These are phyloP conservation scores for Diplodia intermedia DNA, from an alignment of 2,329 filamentous ascomycete genomes.

Conservation along the genomic window DNA sequence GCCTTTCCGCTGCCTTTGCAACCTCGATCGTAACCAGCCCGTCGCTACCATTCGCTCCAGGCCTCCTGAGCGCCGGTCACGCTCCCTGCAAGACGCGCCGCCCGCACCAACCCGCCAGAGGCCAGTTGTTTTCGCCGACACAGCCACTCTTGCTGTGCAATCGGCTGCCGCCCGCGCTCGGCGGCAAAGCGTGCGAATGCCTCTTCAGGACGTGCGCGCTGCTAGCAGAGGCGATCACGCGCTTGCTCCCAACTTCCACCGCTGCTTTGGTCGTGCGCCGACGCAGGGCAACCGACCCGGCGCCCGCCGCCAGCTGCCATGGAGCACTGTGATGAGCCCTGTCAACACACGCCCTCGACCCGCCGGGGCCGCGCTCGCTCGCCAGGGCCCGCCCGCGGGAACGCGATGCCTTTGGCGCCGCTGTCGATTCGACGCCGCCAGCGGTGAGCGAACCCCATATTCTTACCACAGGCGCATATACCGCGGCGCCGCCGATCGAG, in stretches of 20 bases:
- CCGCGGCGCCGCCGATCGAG: constrained; percentile 19
- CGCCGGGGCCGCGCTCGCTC: background rate
- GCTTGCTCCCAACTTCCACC: constrained; percentile 23
- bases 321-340: background rate
- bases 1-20: constrained; percentile 16
- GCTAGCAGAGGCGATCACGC: constrained; percentile 18
- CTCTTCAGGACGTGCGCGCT: constrained; percentile 16
- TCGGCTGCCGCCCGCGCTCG: constrained; percentile 14
- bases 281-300: constrained; percentile 21
- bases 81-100: constrained; percentile 20
- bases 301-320: constrained; percentile 2
- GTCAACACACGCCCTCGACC: background rate
- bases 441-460: constrained; percentile 20
- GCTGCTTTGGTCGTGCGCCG: constrained; percentile 10
- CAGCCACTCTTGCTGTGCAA: constrained; percentile 23
- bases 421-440: background rate
- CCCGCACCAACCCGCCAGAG: constrained; percentile 1
- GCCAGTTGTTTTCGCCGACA: constrained; percentile 9
- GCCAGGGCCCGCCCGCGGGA: background rate
- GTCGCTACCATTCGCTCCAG: background rate
- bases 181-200: constrained; percentile 13
- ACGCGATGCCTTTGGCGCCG: background rate
- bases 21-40: constrained; percentile 6
- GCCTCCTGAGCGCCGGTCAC: constrained; percentile 21
- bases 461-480: constrained; percentile 1